Conservation (phyloP, 805 yeast genomes). For the Candida ovalis region DNA sequence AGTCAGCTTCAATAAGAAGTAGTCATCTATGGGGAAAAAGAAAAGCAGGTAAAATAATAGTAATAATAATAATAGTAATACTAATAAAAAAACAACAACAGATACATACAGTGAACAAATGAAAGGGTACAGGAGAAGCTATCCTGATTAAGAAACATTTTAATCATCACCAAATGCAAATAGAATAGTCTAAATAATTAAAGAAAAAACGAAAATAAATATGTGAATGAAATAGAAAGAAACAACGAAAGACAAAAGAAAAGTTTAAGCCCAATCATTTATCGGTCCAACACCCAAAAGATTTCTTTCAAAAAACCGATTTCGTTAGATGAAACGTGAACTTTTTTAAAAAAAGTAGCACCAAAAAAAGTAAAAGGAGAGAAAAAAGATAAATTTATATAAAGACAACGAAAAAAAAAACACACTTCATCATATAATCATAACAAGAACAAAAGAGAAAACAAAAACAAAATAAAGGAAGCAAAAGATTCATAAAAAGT, state of each 20-base stretch:
- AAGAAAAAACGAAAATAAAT: background rate
- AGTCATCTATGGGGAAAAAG: too few species aligned
- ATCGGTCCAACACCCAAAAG: background rate
- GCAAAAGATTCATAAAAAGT: constrained; percentile 27
- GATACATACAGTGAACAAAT: too few species aligned
- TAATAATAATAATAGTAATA: too few species aligned
- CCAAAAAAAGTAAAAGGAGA: background rate
- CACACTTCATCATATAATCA: background rate
- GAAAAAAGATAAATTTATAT: background rate
- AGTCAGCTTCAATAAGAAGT: too few species aligned
- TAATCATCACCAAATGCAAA: background rate
- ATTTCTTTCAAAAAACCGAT: background rate
- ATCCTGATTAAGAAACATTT: background rate
- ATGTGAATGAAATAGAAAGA: background rate
- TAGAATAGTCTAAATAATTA: background rate
- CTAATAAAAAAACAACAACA: too few species aligned
- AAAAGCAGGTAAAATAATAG: too few species aligned
- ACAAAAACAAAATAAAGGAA: background rate
- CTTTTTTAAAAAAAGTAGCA: background rate
- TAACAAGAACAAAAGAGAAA: background rate
- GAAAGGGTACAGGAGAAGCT: background rate
- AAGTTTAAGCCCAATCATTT: background rate
- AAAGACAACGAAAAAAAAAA: background rate
- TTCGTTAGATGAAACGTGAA: background rate
- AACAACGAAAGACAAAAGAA: background rate